Percentiles rank a stretch among this genome's conserved stretches.
Conservation (phyloP, 1,284 basidiomycete genomes). For the Apiotrichum porosum region DNA sequence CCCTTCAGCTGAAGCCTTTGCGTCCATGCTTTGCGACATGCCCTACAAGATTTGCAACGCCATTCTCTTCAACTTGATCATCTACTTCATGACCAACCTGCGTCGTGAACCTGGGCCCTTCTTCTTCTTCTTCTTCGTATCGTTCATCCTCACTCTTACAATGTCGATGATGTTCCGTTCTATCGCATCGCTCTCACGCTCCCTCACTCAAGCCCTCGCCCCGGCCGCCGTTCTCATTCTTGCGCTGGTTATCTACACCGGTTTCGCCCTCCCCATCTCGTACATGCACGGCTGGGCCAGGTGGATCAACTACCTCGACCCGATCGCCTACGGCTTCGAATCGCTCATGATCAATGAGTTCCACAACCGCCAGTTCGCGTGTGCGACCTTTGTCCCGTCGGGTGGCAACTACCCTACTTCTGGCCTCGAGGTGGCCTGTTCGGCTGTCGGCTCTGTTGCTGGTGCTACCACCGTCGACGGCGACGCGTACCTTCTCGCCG, state of each 20-base stretch:
- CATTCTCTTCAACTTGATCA: constrained; percentile 44
- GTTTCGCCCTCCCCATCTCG: constrained; percentile 48
- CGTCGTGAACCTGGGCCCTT: constrained; percentile 45
- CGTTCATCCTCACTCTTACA: constrained; percentile 46
- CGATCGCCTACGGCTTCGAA: constrained; percentile 50
- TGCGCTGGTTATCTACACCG: constrained; percentile 52
- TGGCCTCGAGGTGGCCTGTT: constrained; percentile 46
- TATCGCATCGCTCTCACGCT: constrained; percentile 50
- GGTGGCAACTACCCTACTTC: constrained; percentile 45
- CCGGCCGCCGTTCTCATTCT: constrained; percentile 51
- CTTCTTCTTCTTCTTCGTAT: constrained; percentile 48
- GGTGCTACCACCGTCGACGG: constrained; percentile 49
- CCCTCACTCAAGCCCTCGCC: constrained; percentile 47
- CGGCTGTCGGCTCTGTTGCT: constrained; percentile 47
- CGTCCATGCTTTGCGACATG: constrained; percentile 51
- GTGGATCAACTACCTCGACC: constrained; percentile 54
- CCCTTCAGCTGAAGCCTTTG: constrained; percentile 50
- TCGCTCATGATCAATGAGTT: constrained; percentile 54
- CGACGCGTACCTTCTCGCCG: constrained; percentile 55
- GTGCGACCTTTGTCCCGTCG: constrained; percentile 42
- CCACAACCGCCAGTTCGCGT: constrained; percentile 38
- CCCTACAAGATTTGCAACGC: constrained; percentile 50
- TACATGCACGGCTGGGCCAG: constrained; percentile 50
- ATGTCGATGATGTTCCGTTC: constrained; percentile 54
- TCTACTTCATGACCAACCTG: constrained; percentile 52